A percentile compares a stretch with the other conserved stretches of the same genome.
These are phyloP conservation scores for Phyllosticta ampelicida DNA, from an alignment of 2,329 filamentous ascomycete species.

Conservation along the genomic window DNA sequence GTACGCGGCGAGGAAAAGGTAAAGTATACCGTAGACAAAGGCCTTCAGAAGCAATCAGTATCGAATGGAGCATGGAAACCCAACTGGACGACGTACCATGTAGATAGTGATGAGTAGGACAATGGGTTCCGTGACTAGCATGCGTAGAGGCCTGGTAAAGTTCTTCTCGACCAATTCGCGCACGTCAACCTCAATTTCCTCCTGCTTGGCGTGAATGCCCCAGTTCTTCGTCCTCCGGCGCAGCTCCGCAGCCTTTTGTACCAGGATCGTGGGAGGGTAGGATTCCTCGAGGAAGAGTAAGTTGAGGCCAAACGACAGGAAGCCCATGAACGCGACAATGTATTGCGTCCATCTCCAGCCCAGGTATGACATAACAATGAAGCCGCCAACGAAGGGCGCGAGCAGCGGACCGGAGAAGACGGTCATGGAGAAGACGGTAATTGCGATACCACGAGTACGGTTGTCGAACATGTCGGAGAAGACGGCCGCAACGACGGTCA, in stretches of 20 bases:
- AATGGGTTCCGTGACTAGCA: constrained; percentile 40
- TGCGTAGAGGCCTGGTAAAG: constrained; percentile 40
- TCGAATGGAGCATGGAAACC: background rate
- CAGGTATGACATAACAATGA: constrained; percentile 39
- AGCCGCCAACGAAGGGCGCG: constrained; percentile 46
- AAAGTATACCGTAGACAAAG: constrained; percentile 55
- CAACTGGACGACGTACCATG: constrained; percentile 30
- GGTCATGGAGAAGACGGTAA: constrained; percentile 42
- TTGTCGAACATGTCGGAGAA: constrained; percentile 49
- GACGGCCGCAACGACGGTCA: constrained; percentile 44
- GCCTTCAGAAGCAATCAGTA: constrained; percentile 32
- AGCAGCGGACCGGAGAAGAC: constrained; percentile 44
- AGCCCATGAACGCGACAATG: constrained; percentile 43
- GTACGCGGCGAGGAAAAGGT: constrained; percentile 78
- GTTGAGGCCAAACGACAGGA: constrained; percentile 36
- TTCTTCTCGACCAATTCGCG: constrained; percentile 41
- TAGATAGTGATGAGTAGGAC: constrained; percentile 38
- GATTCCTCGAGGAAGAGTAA: constrained; percentile 47
- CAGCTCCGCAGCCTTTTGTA: constrained; percentile 45
- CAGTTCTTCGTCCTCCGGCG: constrained; percentile 47
- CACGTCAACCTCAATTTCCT: constrained; percentile 44
- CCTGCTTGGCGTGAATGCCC: constrained; percentile 50
- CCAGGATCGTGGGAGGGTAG: constrained; percentile 47
- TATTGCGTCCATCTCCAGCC: constrained; percentile 45
- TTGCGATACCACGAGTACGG: constrained; percentile 28